Percentiles rank a stretch among this genome's conserved stretches.
Conservation (phyloP, 768 basidiomycete genomes). For the Mycena pura region DNA sequence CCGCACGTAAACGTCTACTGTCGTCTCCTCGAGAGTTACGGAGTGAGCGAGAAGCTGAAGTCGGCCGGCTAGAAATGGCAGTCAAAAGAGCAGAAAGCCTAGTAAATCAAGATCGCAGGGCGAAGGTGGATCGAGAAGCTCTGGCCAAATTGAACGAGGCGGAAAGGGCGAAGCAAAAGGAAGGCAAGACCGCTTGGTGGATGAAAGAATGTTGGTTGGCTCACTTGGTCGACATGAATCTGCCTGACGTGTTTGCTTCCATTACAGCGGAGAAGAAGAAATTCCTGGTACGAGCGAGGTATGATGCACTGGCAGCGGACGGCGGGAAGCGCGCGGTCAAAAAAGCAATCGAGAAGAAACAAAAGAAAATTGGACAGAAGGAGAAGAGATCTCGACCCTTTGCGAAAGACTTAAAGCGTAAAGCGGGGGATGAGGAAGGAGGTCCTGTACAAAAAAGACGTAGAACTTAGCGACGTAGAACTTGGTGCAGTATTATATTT, state of each 20-base stretch:
- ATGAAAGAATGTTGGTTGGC: conserved; percentile 77
- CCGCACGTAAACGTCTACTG: conserved; percentile 67
- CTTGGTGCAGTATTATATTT: neutral
- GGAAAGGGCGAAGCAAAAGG: conserved; percentile 69
- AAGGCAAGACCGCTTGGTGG: conserved; percentile 86
- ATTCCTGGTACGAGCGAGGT: conserved; percentile 74
- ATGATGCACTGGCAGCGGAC: conserved; percentile 75
- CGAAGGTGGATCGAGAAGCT: conserved; percentile 75
- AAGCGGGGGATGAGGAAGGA: conserved; percentile 16
- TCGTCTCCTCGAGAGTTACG: conserved; percentile 68
- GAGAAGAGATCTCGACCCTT: conserved; percentile 89
- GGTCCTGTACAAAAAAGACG: conserved; percentile 17
- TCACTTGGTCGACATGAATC: neutral
- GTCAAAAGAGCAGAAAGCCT: conserved; percentile 79
- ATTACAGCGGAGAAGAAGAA: conserved; percentile 78
- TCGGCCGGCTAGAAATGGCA: conserved; percentile 71
- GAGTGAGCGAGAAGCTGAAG: conserved; percentile 69
- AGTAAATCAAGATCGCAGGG: conserved; percentile 74
- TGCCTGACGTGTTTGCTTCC: conserved; percentile 16
- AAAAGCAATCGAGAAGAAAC: conserved; percentile 88
- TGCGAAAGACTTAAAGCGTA: conserved; percentile 32
- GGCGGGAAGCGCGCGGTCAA: conserved; percentile 86
- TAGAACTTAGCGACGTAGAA: neutral
- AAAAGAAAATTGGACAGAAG: conserved; percentile 85
- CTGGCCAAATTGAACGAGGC: conserved; percentile 59